Evolutionary conservation across 2,329 filamentous ascomycete species (phyloP), one percentile per base, ranked within the genome.

Genomic region (Thielaviopsis punctulata): DNA sequence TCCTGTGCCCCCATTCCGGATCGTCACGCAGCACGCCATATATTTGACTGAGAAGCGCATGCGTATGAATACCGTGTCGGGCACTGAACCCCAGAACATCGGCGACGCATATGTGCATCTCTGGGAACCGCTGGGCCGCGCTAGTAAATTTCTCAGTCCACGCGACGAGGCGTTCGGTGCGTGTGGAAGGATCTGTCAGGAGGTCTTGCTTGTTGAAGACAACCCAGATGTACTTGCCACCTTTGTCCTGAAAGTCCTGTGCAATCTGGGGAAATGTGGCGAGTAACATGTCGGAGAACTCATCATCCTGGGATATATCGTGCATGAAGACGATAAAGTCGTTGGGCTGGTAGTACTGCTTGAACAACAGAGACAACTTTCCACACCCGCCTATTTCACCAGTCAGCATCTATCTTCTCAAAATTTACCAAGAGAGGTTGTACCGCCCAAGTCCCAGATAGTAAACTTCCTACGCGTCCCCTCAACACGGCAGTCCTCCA

Each of bases 151-250:
- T 47, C 4, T 18, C 19, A 4, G 45, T 19, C 24, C 24, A 30
- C 36, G 36, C n/a, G 36, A n/a, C 27, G n/a, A n/a, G n/a, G 24
- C 18, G 18, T 24, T 47, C 24, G 24, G 13, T n/a, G 10, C n/a
- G n/a, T n/a, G n/a, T n/a, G n/a, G n/a, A n/a, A n/a, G 24, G 22
- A 12, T 47, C 45, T n/a, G 24, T 4, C 8, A 30, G 22, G 3
- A 25, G 36, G 19, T 51, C 49, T 24, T 51, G 49, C 12, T 51
- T 51, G 30, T 45, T 51, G 12, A 51, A 43, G 12, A 45, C 41
- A 8, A 51, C 43, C 39, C 41, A 51, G 9, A 51, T 21, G 21
- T 19, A 27, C 23, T 33, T 22, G 15, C 36, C 24, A 13, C 19
- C 43, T 4, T 24, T 27, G 13, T 30, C 39, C 2, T 45, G n/a